A percentile compares a stretch with the other conserved stretches of the same genome.
phyloP scores from a whole-genome alignment of 306 rosid species.

The Begonia loranthoides region DNA sequence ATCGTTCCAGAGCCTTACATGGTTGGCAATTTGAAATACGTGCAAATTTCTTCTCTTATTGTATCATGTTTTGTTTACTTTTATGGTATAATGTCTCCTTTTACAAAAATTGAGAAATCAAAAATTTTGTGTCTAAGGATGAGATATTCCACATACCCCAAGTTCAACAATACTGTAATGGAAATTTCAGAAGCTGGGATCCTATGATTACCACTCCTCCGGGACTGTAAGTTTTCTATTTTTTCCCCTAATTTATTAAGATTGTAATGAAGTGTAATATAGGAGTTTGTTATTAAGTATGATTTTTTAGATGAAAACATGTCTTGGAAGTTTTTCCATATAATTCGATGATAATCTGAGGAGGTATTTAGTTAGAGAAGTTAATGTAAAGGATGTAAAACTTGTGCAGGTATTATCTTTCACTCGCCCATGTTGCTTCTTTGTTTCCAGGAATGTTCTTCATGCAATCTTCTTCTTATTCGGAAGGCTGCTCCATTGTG shows the following conservation, averaged over 20 bases:
- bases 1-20: conserved; percentile 71
- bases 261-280: too few relatives aligned
- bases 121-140: conserved; percentile 41
- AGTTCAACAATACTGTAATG: conserved; percentile 64
- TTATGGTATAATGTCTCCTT: not conserved
- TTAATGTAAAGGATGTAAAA: conserved; percentile 13
- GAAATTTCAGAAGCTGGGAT: conserved; percentile 89
- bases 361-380: not conserved
- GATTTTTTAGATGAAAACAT: too few relatives aligned
- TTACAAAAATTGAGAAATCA: not conserved
- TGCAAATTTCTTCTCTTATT: not conserved
- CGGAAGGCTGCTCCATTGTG: conserved; percentile 44
- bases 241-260: not conserved
- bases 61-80: not conserved
- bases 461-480: conserved; percentile 31
- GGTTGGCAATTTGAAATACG: conserved; percentile 24
- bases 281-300: too few relatives aligned
- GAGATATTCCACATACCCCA: conserved; percentile 89
- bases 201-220: conserved; percentile 97
- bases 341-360: too few relatives aligned
- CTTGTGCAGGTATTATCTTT: conserved; percentile 89
- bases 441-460: conserved; percentile 59
- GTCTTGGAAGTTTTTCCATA: too few relatives aligned
- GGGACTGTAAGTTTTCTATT: conserved; percentile 58
- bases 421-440: conserved; percentile 82